Evolutionary conservation across 768 basidiomycete genomes (phyloP), one percentile per base, ranked within the genome.

Genomic region (Strobilomyces dryophilus): DNA sequence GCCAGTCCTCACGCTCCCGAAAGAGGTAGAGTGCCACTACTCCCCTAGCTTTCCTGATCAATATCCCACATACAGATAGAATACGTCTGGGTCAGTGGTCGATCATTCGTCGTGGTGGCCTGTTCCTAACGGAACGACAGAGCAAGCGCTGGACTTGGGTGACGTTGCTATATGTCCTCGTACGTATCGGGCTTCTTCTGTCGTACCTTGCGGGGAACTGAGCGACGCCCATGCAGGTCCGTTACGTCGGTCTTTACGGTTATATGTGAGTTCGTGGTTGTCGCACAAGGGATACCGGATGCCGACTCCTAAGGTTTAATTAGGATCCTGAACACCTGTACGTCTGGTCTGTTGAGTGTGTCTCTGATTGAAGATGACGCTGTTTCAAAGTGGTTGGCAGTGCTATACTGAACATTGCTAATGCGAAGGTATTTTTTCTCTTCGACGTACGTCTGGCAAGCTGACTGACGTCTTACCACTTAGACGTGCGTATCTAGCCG

Each of bases 381-480:
- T 37, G 17, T 24, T 37, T 10, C n/a, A n/a, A 20, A 58, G 54
- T 41, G 4, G 54, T 43, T 37, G 56, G 32, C 26, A 56, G 21
- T 46, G 49, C 55, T 15, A 3, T 58, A 18, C 37, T 10, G n/a
- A n/a, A 7, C n/a, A 4, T 37, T 18, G 6, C 56, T 41, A 15
- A 26, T 20, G 36, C 31, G 27, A 40, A 45, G 46, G 57, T 57
- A 55, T 18, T 21, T 48, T 32, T 39, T 31, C 14, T 41, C 14
- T 10, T 4, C 21, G 14, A 0, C 2, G 4, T 18, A 14, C 10
- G n/a, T 15, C 31, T 20, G 14, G 29, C 5, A 6, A 12, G 6
- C 11, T 3, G 27, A 35, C 43, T 45, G 27, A 46, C 14, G 9
- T 24, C 20, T 34, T 3, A 9, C 4, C 1, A 5, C 31, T 18